Evolutionary conservation across 2,329 filamentous ascomycete genomes (phyloP).

Genomic region (Penicillium frequentans): DNA sequence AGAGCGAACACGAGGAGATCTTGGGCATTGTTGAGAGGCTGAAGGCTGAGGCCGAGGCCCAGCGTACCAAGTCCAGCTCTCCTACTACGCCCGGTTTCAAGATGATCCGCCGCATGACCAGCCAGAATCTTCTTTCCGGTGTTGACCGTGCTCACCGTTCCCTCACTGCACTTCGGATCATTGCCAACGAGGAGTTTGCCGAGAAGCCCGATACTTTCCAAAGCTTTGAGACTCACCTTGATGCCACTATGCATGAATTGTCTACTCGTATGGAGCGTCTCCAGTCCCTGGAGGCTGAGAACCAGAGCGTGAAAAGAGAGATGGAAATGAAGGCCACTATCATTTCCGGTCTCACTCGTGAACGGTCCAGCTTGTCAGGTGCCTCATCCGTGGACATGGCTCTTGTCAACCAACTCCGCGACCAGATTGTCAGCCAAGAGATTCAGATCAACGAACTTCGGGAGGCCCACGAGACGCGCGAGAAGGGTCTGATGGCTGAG

Average conservation of each 20-base stretch:
- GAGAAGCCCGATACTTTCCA: conserved; percentile 80
- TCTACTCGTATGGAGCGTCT: conserved; percentile 85
- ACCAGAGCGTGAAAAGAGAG: conserved; percentile 82
- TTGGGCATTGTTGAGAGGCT: conserved; percentile 87
- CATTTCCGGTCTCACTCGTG: conserved; percentile 89
- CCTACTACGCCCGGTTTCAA: conserved; percentile 44
- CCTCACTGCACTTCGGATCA: conserved; percentile 83
- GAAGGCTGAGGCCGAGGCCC: conserved; percentile 81
- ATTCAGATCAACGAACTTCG: conserved; percentile 73
- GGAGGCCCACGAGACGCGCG: conserved; percentile 69
- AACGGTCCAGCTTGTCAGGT: conserved; percentile 83
- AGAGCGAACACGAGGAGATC: conserved; percentile 76
- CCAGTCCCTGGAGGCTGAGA: conserved; percentile 82
- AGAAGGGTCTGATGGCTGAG: conserved; percentile 72
- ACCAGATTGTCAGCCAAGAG: conserved; percentile 85
- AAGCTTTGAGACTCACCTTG: conserved; percentile 88
- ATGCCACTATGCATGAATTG: conserved; percentile 88
- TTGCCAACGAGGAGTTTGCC: conserved; percentile 84
- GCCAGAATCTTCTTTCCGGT: conserved; percentile 75
- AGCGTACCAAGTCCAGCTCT: conserved; percentile 70
- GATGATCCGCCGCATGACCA: conserved; percentile 88
- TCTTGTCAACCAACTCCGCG: conserved; percentile 80
- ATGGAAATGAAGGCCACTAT: conserved; percentile 97
- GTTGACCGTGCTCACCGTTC: conserved; percentile 91
- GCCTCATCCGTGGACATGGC: conserved; percentile 85